phyloP scores from a whole-genome alignment of 2,329 filamentous ascomycete genomes.

The Drechslera avenae region DNA sequence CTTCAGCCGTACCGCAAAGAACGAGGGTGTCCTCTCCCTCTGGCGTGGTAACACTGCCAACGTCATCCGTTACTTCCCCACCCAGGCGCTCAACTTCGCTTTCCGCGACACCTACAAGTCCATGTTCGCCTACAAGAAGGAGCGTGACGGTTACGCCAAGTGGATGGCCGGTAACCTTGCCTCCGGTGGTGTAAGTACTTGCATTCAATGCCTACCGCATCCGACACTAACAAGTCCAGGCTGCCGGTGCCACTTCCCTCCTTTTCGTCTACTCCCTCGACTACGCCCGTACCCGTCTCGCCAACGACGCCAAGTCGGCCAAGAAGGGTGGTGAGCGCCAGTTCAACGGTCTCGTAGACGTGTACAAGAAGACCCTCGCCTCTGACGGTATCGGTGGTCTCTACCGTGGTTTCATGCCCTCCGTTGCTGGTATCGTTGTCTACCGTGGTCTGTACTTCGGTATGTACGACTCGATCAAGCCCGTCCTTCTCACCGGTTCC shows the following conservation, averaged over 20 bases:
- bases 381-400: constrained; percentile 99
- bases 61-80: constrained; percentile 99
- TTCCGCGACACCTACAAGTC: constrained; percentile 99
- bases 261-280: constrained; percentile 99
- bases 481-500: constrained; percentile 86
- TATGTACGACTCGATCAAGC: constrained; percentile 99
- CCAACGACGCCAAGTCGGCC: constrained; percentile 99
- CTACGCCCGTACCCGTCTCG: constrained; percentile 99
- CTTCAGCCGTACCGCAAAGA: constrained; percentile 87
- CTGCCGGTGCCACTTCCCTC: constrained; percentile 98
- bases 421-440: constrained; percentile 97
- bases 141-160: constrained; percentile 95
- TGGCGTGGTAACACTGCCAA: constrained; percentile 99
- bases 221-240: constrained; percentile 55
- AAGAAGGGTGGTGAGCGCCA: constrained; percentile 97
- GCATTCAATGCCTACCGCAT: not conserved
- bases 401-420: constrained; percentile 99
- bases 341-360: constrained; percentile 99
- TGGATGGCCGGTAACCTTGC: constrained; percentile 99
- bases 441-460: constrained; percentile 99
- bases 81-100: constrained; percentile 99
- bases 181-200: constrained; percentile 89
- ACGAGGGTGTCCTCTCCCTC: constrained; percentile 92
- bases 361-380: constrained; percentile 99
- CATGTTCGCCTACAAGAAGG: constrained; percentile 99